These are phyloP conservation scores for Cryptococcus sp. DNA, from an alignment of 1,284 basidiomycete species.

Conservation along the genomic window DNA sequence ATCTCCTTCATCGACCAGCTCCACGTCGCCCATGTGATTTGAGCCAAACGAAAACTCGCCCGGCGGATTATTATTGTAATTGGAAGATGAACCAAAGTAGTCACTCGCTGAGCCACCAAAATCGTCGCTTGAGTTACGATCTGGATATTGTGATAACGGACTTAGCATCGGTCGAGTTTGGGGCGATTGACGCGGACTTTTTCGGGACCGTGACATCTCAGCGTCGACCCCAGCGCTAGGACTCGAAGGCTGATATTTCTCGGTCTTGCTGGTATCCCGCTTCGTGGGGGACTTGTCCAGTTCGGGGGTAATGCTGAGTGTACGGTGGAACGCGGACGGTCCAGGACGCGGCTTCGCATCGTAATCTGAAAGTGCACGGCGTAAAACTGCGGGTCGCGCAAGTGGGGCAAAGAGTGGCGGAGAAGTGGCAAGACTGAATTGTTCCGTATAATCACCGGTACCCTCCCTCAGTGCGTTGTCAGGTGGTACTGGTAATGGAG, in stretches of 20 bases:
- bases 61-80: neutral
- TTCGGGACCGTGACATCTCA: slow-evolving; percentile 11
- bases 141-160: neutral
- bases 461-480: neutral
- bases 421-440: slow-evolving; percentile 8
- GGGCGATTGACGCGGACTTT: slow-evolving; percentile 26
- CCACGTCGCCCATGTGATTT: slow-evolving; percentile 21
- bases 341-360: slow-evolving; percentile 16
- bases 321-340: slow-evolving; percentile 22
- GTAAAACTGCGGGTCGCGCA: slow-evolving; percentile 26
- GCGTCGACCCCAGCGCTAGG: slow-evolving; percentile 11
- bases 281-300: slow-evolving; percentile 27
- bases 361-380: slow-evolving; percentile 37
- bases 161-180: slow-evolving; percentile 1
- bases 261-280: slow-evolving; percentile 7
- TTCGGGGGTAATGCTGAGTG: slow-evolving; percentile 24
- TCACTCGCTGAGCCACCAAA: neutral
- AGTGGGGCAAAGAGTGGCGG: slow-evolving; percentile 27
- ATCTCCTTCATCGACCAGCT: slow-evolving; percentile 46
- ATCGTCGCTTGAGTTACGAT: neutral
- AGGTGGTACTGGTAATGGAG: neutral
- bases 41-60: neutral
- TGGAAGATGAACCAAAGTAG: neutral
- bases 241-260: slow-evolving; percentile 12
- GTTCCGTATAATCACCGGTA: neutral